Evolutionary conservation across 345 rosid genomes (phyloP).

Genomic region (Rubroshorea leprosula): DNA sequence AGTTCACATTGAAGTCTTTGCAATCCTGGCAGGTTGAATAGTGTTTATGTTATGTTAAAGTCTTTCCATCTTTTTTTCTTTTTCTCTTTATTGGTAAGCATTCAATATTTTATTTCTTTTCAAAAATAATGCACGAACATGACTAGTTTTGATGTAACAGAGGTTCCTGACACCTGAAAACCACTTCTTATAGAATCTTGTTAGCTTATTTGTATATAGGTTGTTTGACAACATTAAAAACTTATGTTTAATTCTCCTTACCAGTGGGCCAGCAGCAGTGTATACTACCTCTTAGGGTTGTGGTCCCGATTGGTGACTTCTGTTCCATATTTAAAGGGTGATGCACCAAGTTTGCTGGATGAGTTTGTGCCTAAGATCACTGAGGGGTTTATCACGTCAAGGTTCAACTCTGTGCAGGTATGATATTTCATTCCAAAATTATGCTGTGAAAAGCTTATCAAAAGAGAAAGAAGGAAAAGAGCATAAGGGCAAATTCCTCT

Average conservation of each 20-base stretch:
- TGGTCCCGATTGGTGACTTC: conserved; percentile 98
- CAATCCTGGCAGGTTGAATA: conserved; percentile 92
- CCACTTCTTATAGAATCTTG: no score
- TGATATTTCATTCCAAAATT: background rate
- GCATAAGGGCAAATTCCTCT: no score
- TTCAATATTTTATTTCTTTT: background rate
- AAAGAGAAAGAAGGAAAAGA: no score
- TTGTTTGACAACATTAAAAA: conserved; percentile 7
- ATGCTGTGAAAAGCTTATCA: no score
- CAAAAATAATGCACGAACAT: background rate
- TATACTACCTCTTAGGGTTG: conserved; percentile 88
- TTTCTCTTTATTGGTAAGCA: background rate
- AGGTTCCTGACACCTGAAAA: background rate
- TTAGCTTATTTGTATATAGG: background rate
- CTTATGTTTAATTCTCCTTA: conserved; percentile 21
- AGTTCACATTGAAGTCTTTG: conserved; percentile 88
- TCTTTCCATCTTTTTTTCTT: background rate
- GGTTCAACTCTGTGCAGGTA: conserved; percentile 97
- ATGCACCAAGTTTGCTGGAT: conserved; percentile 96
- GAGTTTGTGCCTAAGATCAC: conserved; percentile 98
- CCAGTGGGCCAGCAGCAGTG: conserved; percentile 99
- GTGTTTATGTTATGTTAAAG: conserved; percentile 1
- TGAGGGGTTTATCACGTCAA: conserved; percentile 89
- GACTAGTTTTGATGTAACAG: background rate
- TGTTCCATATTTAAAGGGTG: conserved; percentile 92